Evolutionary conservation across 495 filamentous ascomycete species (phyloP), one percentile per base, ranked within the genome.

Genomic region (Xylaria acuta): DNA sequence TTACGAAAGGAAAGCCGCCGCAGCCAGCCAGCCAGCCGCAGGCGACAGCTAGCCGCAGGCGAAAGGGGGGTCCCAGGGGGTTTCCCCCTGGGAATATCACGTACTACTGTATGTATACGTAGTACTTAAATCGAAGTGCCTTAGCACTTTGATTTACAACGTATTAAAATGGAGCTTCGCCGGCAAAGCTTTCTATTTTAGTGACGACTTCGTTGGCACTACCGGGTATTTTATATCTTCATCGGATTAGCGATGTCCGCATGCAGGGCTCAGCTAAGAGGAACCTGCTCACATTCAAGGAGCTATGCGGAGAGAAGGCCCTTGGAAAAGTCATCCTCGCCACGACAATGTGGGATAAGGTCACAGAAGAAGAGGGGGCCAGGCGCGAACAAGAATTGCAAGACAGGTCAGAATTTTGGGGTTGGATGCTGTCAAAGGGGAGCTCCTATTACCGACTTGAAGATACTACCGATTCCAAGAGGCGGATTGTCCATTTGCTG

Each of bases 331-430:
- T 88, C 16, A 68, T 84, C 0, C 77, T 88, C 0, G 79, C 73
- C 2, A 87, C 85, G 20, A 86, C 83, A 0, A 80, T 83, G 76
- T 87, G 85, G 85, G 75, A 80, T 30, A 77, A 76, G 30, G 72
- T 78, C 0, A 25, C 51, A 59, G 47, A 60, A 5, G 60, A 41
- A 38, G 73, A 74, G 0, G 80, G 79, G 1, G 64, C 22, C 9
- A 64, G 25, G 5, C 77, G 84, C 22, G 82, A 83, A 40, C 64
- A 67, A 8, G 72, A 84, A 54, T 75, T 86, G 16, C 70, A 36
- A 5, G 51, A 72, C 5, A 79, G 63, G 14, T 64, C 72, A 0
- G 78, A 78, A n/a, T 84, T 82, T 64, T 85, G 84, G 84, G 76
- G 73, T 6, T 51, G 56, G 3, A 80, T 85, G 82, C 64, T 80